Evolutionary conservation across 1,139 yeast genomes (phyloP).

Genomic region (Protomyces lactucae-debilis): DNA sequence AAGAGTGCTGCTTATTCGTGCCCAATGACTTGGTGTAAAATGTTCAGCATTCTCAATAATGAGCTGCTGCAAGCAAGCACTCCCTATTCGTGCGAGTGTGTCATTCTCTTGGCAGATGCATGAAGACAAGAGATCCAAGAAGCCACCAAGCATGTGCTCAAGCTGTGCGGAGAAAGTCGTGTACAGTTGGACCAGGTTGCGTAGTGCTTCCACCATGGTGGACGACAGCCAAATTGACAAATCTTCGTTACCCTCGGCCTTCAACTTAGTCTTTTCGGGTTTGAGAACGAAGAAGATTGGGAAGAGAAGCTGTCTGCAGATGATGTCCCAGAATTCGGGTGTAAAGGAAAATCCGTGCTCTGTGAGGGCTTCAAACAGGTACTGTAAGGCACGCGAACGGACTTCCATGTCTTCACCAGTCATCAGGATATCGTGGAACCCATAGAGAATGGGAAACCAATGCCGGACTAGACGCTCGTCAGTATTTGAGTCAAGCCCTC

Average conservation of each 20-base stretch:
- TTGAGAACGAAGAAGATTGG: constrained; percentile 83
- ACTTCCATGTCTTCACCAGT: constrained; percentile 92
- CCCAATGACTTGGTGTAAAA: constrained; percentile 69
- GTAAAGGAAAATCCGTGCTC: constrained; percentile 75
- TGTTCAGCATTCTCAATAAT: constrained; percentile 67
- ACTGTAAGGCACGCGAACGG: constrained; percentile 78
- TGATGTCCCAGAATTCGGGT: constrained; percentile 71
- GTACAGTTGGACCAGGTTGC: constrained; percentile 79
- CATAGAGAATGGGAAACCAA: constrained; percentile 79
- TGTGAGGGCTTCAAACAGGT: constrained; percentile 72
- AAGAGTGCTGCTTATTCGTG: constrained; percentile 58
- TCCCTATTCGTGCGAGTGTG: constrained; percentile 89
- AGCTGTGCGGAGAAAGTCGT: constrained; percentile 73
- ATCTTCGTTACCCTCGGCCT: constrained; percentile 67
- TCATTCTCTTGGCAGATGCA: constrained; percentile 97
- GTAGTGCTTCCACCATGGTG: constrained; percentile 88
- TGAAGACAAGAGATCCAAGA: constrained; percentile 67
- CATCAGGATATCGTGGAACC: constrained; percentile 86
- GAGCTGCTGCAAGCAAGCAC: constrained; percentile 76
- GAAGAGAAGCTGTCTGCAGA: constrained; percentile 72
- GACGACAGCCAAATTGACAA: constrained; percentile 94
- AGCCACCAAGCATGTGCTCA: constrained; percentile 68
- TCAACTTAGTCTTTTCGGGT: constrained; percentile 67
- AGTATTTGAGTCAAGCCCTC: constrained; percentile 35
- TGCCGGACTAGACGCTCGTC: constrained; percentile 46